Percentiles rank a stretch among this genome's conserved stretches.
Evolutionary conservation across 2,329 filamentous ascomycete genomes (phyloP).

Genomic region (Exophiala sp.): DNA sequence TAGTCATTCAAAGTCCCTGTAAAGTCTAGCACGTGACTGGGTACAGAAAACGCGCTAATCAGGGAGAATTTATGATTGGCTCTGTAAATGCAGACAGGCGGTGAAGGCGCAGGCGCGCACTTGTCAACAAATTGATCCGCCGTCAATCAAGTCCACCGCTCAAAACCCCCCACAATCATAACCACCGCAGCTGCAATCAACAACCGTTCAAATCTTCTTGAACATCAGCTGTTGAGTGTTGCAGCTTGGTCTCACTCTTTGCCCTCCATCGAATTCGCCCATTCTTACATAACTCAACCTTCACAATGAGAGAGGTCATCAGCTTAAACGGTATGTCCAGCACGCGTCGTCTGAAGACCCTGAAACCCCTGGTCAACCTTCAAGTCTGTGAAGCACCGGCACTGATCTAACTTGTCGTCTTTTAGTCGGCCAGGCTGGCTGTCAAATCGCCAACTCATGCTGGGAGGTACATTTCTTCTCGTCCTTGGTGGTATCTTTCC

Average conservation of each 20-base stretch:
- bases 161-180: conserved; percentile 22
- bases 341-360: conserved; percentile 25
- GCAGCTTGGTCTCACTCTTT: conserved; percentile 5
- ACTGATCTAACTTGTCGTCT: conserved; percentile 52
- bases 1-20: too few relatives aligned
- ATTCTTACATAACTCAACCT: conserved; percentile 3
- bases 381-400: conserved; percentile 7
- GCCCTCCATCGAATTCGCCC: conserved; percentile 3
- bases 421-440: conserved; percentile 98
- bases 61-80: conserved; percentile 4
- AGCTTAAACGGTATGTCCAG: conserved; percentile 86
- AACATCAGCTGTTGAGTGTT: conserved; percentile 11
- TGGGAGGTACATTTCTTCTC: conserved; percentile 80
- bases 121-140: conserved; percentile 21
- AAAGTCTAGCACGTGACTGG: neutral
- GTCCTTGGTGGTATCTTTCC: conserved; percentile 18
- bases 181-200: conserved; percentile 20
- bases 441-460: conserved; percentile 99
- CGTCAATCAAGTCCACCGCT: conserved; percentile 1
- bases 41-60: conserved; percentile 1
- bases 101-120: conserved; percentile 19
- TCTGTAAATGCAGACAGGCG: conserved; percentile 10
- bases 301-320: conserved; percentile 97
- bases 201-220: conserved; percentile 27
- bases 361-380: conserved; percentile 21